Conservation (phyloP, 192 early-diverging fungal genomes). For the Gigaspora rosea region DNA sequence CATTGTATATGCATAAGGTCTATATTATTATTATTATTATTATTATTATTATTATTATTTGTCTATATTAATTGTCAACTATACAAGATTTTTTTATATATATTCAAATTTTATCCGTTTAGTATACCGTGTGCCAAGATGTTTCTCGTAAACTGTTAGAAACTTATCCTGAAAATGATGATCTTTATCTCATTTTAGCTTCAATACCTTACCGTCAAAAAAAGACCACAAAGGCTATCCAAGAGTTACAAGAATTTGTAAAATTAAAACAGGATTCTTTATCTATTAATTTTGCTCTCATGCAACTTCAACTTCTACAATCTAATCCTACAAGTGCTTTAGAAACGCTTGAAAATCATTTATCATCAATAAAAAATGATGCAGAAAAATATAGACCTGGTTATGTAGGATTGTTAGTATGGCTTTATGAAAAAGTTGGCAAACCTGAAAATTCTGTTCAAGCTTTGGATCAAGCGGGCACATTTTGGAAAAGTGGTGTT, state of each 20-base stretch:
- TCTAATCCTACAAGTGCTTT: constrained; percentile 55
- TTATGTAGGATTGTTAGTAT: constrained; percentile 68
- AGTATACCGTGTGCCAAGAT: constrained; percentile 57
- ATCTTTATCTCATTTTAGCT: constrained; percentile 60
- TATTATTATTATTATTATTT: not conserved
- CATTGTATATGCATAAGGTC: constrained; percentile 58
- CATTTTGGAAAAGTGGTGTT: constrained; percentile 52
- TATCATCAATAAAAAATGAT: constrained; percentile 40
- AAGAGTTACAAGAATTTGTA: constrained; percentile 54
- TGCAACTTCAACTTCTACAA: constrained; percentile 59
- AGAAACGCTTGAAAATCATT: constrained; percentile 45
- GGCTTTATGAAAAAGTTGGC: constrained; percentile 69
- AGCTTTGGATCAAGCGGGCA: constrained; percentile 57
- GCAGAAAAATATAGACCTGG: constrained; percentile 55
- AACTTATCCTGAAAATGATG: constrained; percentile 64
- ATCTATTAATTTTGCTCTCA: constrained; percentile 61
- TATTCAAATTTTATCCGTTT: not conserved
- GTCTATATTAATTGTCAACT: not conserved
- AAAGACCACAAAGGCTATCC: constrained; percentile 56
- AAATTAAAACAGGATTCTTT: constrained; percentile 45
- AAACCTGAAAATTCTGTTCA: constrained; percentile 59
- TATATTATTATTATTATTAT: not conserved
- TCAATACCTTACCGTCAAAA: constrained; percentile 54
- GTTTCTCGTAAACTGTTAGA: constrained; percentile 49
- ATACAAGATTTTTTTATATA: not conserved